A percentile compares a stretch with the other conserved stretches of the same genome.
phyloP scores from a whole-genome alignment of 352 stramenopile genomes.

The Globisporangium middletonii region DNA sequence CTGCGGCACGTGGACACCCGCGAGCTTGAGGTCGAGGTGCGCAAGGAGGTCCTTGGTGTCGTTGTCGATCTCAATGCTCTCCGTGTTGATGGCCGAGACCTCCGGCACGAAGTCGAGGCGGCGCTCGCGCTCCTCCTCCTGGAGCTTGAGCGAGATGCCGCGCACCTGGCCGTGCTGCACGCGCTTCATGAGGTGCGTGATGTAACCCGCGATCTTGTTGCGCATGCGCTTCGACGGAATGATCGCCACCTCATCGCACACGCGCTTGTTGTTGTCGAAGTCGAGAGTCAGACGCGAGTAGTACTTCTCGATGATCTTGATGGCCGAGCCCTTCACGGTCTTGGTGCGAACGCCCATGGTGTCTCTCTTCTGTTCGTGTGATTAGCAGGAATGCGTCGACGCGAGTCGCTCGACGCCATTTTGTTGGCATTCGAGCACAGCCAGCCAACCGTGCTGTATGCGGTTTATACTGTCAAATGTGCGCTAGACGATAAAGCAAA shows the following conservation, averaged over 20 bases:
- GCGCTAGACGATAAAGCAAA: not conserved
- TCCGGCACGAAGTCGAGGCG: constrained; percentile 99
- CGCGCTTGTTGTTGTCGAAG: constrained; percentile 99
- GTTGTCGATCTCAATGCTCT: constrained; percentile 96
- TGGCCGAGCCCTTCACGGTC: constrained; percentile 99
- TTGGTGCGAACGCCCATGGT: constrained; percentile 99
- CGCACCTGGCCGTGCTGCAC: constrained; percentile 99
- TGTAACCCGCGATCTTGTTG: constrained; percentile 99
- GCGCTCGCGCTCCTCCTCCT: constrained; percentile 99
- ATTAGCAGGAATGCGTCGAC: constrained; percentile 17
- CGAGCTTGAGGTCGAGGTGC: constrained; percentile 91
- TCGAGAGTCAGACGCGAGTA: constrained; percentile 99
- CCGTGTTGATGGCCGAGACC: constrained; percentile 92
- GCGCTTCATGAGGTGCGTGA: constrained; percentile 99
- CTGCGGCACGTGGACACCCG: constrained; percentile 86
- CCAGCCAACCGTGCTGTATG: constrained; percentile 2
- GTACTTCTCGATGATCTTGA: constrained; percentile 99
- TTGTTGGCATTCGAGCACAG: not conserved
- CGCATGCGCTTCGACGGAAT: constrained; percentile 99
- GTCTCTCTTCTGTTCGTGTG: constrained; percentile 23
- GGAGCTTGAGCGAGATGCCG: constrained; percentile 99
- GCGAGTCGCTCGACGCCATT: not conserved
- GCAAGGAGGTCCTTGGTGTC: constrained; percentile 98
- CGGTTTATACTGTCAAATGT: not conserved
- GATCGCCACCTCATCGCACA: constrained; percentile 96